These are phyloP conservation scores for Diaporthe vexans DNA, from an alignment of 2,329 filamentous ascomycete genomes.

Conservation along the genomic window DNA sequence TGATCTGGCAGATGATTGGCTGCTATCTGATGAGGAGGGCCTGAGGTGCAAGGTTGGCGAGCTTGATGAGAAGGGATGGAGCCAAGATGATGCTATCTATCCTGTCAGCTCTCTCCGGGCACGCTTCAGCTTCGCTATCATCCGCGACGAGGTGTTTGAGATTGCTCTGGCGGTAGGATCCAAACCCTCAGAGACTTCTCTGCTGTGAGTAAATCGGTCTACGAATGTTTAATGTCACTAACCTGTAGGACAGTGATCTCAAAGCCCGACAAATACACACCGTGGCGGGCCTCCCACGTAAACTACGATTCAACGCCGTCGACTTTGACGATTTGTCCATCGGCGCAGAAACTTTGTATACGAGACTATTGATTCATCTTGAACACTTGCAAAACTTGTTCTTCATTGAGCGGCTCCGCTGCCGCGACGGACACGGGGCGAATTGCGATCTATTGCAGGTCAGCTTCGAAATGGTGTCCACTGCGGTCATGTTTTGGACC, in stretches of 20 bases:
- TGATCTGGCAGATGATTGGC: not conserved
- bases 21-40: not conserved
- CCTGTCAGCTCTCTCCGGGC: not conserved
- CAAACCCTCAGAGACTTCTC: not conserved
- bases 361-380: not conserved
- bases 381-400: not conserved
- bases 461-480: not conserved
- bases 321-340: not conserved
- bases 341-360: not conserved
- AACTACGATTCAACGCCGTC: not conserved
- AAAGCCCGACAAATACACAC: not conserved
- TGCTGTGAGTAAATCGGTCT: not conserved
- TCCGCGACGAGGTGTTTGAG: no score
- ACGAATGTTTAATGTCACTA: not conserved
- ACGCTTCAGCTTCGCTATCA: not conserved
- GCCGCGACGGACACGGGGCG: not conserved
- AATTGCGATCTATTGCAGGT: not conserved
- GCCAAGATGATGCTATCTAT: not conserved
- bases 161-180: no score
- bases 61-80: not conserved
- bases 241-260: not conserved
- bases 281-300: not conserved
- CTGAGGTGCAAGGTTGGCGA: not conserved
- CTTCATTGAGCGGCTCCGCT: not conserved
- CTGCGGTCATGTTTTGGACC: not conserved